These are phyloP conservation scores for Didymella sp. DNA, from an alignment of 2,329 filamentous ascomycete species.

Conservation along the genomic window DNA sequence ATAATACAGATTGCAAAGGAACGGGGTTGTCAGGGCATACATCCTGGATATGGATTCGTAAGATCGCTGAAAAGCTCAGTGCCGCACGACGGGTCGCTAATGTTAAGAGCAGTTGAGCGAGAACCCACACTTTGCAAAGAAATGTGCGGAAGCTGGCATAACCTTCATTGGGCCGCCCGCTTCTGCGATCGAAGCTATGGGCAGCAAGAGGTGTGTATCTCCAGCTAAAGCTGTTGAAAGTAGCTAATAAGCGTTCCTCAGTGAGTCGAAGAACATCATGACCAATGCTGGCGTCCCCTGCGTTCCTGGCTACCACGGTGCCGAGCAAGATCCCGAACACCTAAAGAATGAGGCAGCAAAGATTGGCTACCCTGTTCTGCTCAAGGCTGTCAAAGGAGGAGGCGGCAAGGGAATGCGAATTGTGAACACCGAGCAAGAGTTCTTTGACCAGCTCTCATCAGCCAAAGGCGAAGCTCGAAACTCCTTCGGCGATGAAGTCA, in stretches of 20 bases:
- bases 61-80: background rate
- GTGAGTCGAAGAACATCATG: conserved; percentile 95
- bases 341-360: conserved; percentile 75
- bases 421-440: conserved; percentile 63
- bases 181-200: conserved; percentile 81
- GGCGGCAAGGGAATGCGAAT: conserved; percentile 75
- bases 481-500: conserved; percentile 71
- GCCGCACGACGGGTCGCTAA: conserved; percentile 20
- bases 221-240: background rate
- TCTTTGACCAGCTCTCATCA: conserved; percentile 66
- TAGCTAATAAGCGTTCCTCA: conserved; percentile 33
- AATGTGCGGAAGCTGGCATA: conserved; percentile 87
- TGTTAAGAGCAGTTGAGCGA: conserved; percentile 68
- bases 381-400: conserved; percentile 71
- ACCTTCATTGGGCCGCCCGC: conserved; percentile 92
- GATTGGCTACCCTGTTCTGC: conserved; percentile 69
- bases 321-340: conserved; percentile 72
- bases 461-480: conserved; percentile 70
- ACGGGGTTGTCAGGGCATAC: conserved; percentile 86
- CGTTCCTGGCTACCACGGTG: conserved; percentile 93
- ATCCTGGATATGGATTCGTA: conserved; percentile 92
- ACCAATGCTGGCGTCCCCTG: conserved; percentile 91
- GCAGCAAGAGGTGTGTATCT: conserved; percentile 75
- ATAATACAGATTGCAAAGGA: conserved; percentile 89
- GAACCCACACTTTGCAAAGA: conserved; percentile 87